Evolutionary conservation across 345 rosid species (phyloP).

Genomic region (Gossypium ekmanianum): DNA sequence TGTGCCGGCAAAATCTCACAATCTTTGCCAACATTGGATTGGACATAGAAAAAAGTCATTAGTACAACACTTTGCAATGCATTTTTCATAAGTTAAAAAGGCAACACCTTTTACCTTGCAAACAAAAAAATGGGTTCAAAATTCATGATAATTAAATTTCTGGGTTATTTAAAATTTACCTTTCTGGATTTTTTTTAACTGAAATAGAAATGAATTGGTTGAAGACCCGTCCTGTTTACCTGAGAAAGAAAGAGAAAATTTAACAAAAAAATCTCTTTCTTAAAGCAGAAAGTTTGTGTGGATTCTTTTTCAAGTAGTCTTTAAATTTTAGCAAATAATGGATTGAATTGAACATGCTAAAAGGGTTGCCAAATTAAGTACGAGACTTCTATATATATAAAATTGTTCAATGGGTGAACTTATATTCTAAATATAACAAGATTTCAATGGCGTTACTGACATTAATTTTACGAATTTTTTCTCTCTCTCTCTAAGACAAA

Average conservation of each 20-base stretch:
- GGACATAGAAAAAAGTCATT: background rate
- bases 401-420: background rate
- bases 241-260: background rate
- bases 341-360: background rate
- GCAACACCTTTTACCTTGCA: no score
- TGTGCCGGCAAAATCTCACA: background rate
- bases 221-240: background rate
- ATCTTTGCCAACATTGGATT: background rate
- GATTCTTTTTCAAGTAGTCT: background rate
- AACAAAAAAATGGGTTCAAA: background rate
- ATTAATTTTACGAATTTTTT: background rate
- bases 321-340: background rate
- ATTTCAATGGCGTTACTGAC: background rate
- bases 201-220: background rate
- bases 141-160: background rate
- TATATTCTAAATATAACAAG: background rate
- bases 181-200: background rate
- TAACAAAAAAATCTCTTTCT: background rate
- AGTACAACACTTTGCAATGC: no score
- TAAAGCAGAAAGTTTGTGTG: background rate
- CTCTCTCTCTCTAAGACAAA: background rate
- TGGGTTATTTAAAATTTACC: background rate
- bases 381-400: background rate
- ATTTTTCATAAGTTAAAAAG: background rate
- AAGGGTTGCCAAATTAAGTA: background rate